Percentiles rank a stretch among this genome's conserved stretches.
phyloP scores from a whole-genome alignment of 495 filamentous ascomycete species.

The Barbatosphaeria neglecta region DNA sequence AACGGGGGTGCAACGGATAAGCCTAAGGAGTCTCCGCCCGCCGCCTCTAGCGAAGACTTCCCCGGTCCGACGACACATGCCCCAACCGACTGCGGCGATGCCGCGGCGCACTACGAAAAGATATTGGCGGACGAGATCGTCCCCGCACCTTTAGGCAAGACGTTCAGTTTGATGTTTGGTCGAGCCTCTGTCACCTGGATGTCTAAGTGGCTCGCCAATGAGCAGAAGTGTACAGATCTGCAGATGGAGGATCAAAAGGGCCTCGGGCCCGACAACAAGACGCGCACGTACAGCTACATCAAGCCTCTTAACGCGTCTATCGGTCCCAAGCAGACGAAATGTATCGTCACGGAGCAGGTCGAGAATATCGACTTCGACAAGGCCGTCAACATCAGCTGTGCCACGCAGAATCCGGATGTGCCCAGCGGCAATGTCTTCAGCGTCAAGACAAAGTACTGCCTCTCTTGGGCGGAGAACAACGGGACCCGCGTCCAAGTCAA shows the following conservation, averaged over 20 bases:
- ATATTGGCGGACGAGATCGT: slow-evolving; percentile 76
- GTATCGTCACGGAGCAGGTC: slow-evolving; percentile 72
- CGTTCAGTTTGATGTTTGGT: slow-evolving; percentile 82
- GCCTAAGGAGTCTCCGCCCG: slow-evolving; percentile 41
- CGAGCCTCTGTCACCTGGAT: slow-evolving; percentile 67
- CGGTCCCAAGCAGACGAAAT: slow-evolving; percentile 92
- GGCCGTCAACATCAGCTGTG: slow-evolving; percentile 62
- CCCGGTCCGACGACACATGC: slow-evolving; percentile 77
- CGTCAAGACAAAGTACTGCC: slow-evolving; percentile 86
- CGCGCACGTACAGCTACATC: slow-evolving; percentile 74
- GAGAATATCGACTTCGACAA: slow-evolving; percentile 81
- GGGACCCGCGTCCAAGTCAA: slow-evolving; percentile 72
- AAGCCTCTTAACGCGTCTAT: slow-evolving; percentile 77
- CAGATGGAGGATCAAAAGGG: slow-evolving; percentile 75
- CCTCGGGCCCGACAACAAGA: slow-evolving; percentile 58
- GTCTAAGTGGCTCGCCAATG: slow-evolving; percentile 69
- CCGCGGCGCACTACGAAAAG: slow-evolving; percentile 69
- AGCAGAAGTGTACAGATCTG: slow-evolving; percentile 82
- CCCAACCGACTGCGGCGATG: slow-evolving; percentile 74
- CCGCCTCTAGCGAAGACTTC: slow-evolving; percentile 53
- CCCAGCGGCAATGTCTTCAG: slow-evolving; percentile 86
- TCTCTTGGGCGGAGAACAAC: slow-evolving; percentile 82
- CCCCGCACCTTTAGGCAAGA: slow-evolving; percentile 79
- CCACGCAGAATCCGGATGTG: slow-evolving; percentile 88
- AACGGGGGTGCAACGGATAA: slow-evolving; percentile 40